These are phyloP conservation scores for Eutrema salsugineum DNA, from an alignment of 441 rosid species.

Conservation along the genomic window DNA sequence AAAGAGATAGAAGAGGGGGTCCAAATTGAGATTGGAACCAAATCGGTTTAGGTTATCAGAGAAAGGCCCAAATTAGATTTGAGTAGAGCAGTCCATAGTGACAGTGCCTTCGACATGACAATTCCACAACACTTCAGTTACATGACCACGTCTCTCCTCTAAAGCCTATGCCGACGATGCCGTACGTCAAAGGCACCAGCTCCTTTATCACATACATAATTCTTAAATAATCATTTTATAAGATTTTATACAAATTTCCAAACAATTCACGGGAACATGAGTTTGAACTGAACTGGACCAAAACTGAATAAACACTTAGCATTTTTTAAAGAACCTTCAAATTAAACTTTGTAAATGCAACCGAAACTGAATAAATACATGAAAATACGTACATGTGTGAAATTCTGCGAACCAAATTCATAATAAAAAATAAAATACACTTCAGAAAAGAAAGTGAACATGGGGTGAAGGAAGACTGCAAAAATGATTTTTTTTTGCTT, in stretches of 20 bases:
- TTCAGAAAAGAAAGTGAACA: background rate
- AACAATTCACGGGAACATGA: background rate
- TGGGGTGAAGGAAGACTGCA: background rate
- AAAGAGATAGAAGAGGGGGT: conserved; percentile 4
- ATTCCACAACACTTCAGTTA: conserved; percentile 8
- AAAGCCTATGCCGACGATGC: conserved; percentile 28
- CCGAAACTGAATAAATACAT: background rate
- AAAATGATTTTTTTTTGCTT: background rate
- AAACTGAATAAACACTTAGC: background rate
- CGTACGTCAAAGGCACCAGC: conserved; percentile 27
- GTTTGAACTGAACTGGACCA: background rate
- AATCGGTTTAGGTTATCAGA: background rate
- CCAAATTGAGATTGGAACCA: background rate
- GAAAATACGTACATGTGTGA: background rate
- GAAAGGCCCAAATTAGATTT: conserved; percentile 24
- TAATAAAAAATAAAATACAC: background rate
- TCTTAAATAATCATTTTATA: background rate
- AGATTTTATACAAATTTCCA: background rate
- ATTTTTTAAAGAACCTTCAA: background rate
- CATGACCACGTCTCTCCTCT: conserved; percentile 11
- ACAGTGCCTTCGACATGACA: conserved; percentile 24
- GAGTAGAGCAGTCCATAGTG: conserved; percentile 24
- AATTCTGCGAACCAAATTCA: no score
- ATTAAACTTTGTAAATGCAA: background rate
- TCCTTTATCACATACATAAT: background rate